Evolutionary conservation across 2,329 filamentous ascomycete species (phyloP).

Genomic region (Fonsecaea pedrosoi): DNA sequence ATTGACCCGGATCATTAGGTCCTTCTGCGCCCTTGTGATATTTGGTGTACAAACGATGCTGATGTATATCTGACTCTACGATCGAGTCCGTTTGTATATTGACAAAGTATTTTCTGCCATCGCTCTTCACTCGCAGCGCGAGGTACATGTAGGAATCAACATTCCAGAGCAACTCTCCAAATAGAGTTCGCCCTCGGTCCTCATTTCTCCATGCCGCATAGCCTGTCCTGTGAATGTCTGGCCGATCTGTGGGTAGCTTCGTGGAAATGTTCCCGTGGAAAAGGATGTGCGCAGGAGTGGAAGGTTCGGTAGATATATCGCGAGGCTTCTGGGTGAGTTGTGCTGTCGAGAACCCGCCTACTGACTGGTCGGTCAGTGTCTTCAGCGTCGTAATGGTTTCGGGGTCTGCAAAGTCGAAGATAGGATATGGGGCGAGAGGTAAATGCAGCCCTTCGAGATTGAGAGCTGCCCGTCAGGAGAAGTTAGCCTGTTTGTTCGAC

Average conservation of each 20-base stretch:
- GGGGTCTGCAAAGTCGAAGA: constrained; percentile 43
- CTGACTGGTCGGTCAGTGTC: constrained; percentile 83
- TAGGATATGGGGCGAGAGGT: constrained; percentile 34
- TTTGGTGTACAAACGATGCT: constrained; percentile 76
- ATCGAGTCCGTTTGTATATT: constrained; percentile 96
- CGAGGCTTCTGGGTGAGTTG: constrained; percentile 70
- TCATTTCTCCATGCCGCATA: constrained; percentile 90
- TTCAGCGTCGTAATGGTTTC: constrained; percentile 62
- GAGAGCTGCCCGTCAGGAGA: constrained; percentile 31
- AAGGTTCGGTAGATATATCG: constrained; percentile 47
- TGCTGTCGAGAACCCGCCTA: constrained; percentile 82
- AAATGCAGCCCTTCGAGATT: constrained; percentile 39
- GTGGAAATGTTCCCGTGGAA: constrained; percentile 92
- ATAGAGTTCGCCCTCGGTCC: constrained; percentile 78
- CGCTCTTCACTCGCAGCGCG: constrained; percentile 85
- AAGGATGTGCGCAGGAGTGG: constrained; percentile 68
- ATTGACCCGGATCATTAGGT: constrained; percentile 70
- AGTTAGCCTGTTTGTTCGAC: constrained; percentile 3
- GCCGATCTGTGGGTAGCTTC: constrained; percentile 75
- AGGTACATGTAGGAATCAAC: constrained; percentile 89
- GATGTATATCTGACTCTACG: constrained; percentile 92
- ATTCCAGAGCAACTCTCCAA: constrained; percentile 85
- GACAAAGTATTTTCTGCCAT: constrained; percentile 89
- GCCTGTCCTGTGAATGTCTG: constrained; percentile 77
- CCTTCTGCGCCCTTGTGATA: constrained; percentile 47